Base-by-base conservation (phyloP, 441 rosid genomes). In the Monsonia emarginata region DNA sequence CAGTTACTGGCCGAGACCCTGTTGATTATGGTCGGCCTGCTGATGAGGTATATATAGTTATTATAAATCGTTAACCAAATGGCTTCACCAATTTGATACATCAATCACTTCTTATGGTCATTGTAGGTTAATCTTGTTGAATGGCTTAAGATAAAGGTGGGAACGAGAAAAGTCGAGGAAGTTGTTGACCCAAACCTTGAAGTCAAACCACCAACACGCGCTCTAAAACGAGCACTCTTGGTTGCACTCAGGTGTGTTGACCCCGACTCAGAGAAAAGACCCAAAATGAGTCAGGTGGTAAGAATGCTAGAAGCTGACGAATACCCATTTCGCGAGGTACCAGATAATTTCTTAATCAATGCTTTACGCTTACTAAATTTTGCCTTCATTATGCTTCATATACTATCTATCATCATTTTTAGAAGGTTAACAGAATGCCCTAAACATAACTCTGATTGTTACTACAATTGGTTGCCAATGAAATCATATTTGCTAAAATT, bases 91-190 rank as follows among this genome's bases (percentile, higher is more conserved):
- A 19, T 16, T 16, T 0, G 24, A 48, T 16, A 65, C 44, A 61
- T 64, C 59, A 16, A 65, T 28, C 34, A 59, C 69, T 44, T 65
- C 52, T 62, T 25, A n/a, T 59, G 36, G 0, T 68, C 57, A 4
- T 70, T 67, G 65, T 79, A 94, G 98, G 95, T 89, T 68, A 94
- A 94, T 82, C 77, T 94, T 46, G 97, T 94, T 7, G 97, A 94
- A 72, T 94, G 97, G 98, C 82, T 91, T 71, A 94, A 94, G 74
- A 85, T 88, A 91, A 91, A 88, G 97, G 97, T 89, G 1, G 96
- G 95, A 61, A 73, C 66, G 71, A 81, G 94, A 81, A 84, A 84
- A 34, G 66, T 91, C 1, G 97, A 94, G 67, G 97, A 88, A 82
- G 97, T 91, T 24, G 77, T 88, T 24, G 98, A 94, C 73, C 88